phyloP scores from a whole-genome alignment of 1,284 basidiomycete species.

The Ganoderma sp. region DNA sequence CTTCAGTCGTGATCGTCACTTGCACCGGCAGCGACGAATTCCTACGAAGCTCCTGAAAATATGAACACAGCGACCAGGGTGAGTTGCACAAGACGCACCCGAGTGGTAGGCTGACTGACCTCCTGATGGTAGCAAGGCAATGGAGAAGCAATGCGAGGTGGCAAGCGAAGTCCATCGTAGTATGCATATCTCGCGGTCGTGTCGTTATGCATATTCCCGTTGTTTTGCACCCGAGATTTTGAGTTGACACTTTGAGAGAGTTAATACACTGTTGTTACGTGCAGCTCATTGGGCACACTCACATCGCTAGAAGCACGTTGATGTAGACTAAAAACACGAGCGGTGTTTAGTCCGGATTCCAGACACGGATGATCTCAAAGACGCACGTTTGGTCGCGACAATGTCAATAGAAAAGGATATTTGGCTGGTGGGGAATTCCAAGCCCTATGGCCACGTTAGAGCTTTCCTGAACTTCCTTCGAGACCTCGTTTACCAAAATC shows the following conservation, averaged over 20 bases:
- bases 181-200: background rate
- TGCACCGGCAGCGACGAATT: background rate
- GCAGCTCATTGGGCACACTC: background rate
- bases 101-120: constrained; percentile 1
- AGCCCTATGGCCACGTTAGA: background rate
- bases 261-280: background rate
- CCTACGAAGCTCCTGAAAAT: background rate
- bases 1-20: background rate
- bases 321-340: background rate
- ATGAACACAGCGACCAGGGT: background rate
- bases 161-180: background rate
- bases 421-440: background rate
- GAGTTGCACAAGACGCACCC: background rate
- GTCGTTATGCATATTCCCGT: background rate
- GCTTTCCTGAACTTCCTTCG: background rate
- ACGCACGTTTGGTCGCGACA: background rate
- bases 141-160: background rate
- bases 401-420: background rate
- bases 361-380: too few species aligned
- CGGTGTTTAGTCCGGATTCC: background rate
- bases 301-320: constrained; percentile 4
- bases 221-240: background rate
- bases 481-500: background rate
- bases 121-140: background rate
- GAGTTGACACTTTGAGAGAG: background rate